Evolutionary conservation across 2,329 filamentous ascomycete genomes (phyloP).

Genomic region (Sporothrix protearum): DNA sequence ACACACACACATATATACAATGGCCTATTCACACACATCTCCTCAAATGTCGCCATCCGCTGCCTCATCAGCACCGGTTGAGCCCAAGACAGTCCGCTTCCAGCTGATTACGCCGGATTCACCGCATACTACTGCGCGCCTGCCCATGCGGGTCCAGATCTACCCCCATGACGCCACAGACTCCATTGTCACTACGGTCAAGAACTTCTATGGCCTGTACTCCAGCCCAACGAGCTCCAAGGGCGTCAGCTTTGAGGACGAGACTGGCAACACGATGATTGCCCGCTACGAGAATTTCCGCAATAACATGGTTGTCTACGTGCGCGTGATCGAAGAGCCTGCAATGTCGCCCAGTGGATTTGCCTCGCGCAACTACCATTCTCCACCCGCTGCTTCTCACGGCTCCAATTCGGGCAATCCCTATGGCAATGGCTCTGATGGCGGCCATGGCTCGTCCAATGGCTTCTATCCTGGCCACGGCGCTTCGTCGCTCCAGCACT

Average conservation of each 20-base stretch:
- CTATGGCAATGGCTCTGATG: conserved; percentile 39
- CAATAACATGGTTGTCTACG: conserved; percentile 89
- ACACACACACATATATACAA: neutral
- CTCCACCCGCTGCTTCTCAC: conserved; percentile 17
- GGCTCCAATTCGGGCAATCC: conserved; percentile 33
- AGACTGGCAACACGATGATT: conserved; percentile 84
- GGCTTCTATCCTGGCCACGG: conserved; percentile 49
- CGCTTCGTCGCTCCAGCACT: conserved; percentile 33
- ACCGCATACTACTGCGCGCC: conserved; percentile 66
- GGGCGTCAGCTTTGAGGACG: conserved; percentile 93
- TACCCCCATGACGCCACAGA: conserved; percentile 95
- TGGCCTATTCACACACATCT: conserved; percentile 26
- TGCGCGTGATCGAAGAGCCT: conserved; percentile 71
- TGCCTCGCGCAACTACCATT: conserved; percentile 28
- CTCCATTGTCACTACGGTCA: conserved; percentile 95
- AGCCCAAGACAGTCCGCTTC: conserved; percentile 74
- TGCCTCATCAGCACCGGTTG: conserved; percentile 39
- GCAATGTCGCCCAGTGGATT: conserved; percentile 44
- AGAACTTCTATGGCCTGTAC: conserved; percentile 98
- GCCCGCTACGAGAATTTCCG: conserved; percentile 93
- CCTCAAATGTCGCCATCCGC: conserved; percentile 23
- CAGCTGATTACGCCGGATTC: conserved; percentile 68
- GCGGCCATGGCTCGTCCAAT: conserved; percentile 40
- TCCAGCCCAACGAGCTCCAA: conserved; percentile 65
- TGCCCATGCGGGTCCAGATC: conserved; percentile 86